Evolutionary conservation across 805 yeast genomes (phyloP).

Genomic region (Saccharomyces kudriavzevii): DNA sequence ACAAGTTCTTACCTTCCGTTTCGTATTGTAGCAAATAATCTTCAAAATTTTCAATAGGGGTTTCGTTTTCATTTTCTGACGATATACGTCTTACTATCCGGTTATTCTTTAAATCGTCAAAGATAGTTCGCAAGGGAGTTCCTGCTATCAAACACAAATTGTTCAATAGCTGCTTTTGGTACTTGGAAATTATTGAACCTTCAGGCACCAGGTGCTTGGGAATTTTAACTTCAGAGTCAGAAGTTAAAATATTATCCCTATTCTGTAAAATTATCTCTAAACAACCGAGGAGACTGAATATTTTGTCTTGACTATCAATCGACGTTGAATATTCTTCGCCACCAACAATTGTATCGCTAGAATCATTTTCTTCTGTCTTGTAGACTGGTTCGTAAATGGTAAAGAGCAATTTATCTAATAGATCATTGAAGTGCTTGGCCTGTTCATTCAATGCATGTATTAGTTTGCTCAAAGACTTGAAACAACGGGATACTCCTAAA

Average conservation of each 20-base stretch:
- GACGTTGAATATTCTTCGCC: constrained; percentile 77
- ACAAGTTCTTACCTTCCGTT: constrained; percentile 12
- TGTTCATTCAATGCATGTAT: constrained; percentile 20
- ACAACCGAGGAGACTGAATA: constrained; percentile 49
- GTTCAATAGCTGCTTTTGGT: constrained; percentile 26
- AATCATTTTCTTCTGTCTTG: constrained; percentile 6
- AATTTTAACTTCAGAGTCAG: constrained; percentile 23
- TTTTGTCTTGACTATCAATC: constrained; percentile 65
- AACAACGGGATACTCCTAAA: constrained; percentile 14
- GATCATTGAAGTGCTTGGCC: constrained; percentile 17
- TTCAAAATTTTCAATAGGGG: constrained; percentile 16
- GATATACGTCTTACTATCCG: constrained; percentile 15
- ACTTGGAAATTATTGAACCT: constrained; percentile 24
- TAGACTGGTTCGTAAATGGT: constrained; percentile 24
- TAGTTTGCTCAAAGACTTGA: constrained; percentile 12
- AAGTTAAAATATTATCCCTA: constrained; percentile 28
- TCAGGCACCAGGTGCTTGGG: constrained; percentile 11
- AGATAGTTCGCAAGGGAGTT: constrained; percentile 23
- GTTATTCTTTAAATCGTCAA: constrained; percentile 29
- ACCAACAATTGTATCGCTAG: constrained; percentile 35
- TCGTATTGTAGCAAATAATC: constrained; percentile 21
- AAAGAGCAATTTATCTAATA: constrained; percentile 12
- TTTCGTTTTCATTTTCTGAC: constrained; percentile 1
- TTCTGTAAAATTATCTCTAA: constrained; percentile 42
- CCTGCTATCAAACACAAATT: constrained; percentile 19